Evolutionary conservation across 257 asterid species (phyloP), one percentile per base, ranked within the genome.

Genomic region (Rehmannia glutinosa): DNA sequence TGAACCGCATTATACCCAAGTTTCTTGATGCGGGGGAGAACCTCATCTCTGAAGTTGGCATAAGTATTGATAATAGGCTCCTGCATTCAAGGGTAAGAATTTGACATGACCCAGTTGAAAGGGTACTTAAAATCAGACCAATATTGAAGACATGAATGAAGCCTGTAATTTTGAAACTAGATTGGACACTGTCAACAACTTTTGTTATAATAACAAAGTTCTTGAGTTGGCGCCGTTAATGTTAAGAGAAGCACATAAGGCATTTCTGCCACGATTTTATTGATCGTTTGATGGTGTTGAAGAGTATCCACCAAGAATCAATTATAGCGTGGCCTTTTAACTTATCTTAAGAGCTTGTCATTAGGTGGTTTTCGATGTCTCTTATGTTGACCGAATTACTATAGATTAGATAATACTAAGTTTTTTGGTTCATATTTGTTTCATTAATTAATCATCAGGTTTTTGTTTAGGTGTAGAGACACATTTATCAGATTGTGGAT

Each of bases 1-100:
- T 94, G 99, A 81, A 94, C 96, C 47, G 97, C 99, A 78, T 94
- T 94, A 66, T 94, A 94, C 36, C 99, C 99, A 73, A 94, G 96
- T 77, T 62, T 80, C 87, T 94, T 94, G 77, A 94, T 91, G 28
- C 99, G 99, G 51, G 97, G 99, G 56, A 94, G 99, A 45, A 94
- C 93, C 38, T 94, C 96, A 56, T 94, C 99, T 73, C 97, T 78
- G 80, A 94, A 91, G 78, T 91, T 87, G 74, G 82, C 89, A 63
- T 91, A 94, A 35, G 97, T 87, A 78, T 84, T 94, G 75, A 88
- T 91, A 54, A 84, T 42, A 73, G 99, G 99, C 60, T 94, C 97
- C 99, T 94, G 86, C 66, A 73, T 45, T 73, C 77, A 71, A 53
- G 27, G 38, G 21, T 42, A 78, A 56, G 55, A 69, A 42, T 27